Evolutionary conservation across 2,329 filamentous ascomycete species (phyloP).

Genomic region (Bipolaris oryzae): DNA sequence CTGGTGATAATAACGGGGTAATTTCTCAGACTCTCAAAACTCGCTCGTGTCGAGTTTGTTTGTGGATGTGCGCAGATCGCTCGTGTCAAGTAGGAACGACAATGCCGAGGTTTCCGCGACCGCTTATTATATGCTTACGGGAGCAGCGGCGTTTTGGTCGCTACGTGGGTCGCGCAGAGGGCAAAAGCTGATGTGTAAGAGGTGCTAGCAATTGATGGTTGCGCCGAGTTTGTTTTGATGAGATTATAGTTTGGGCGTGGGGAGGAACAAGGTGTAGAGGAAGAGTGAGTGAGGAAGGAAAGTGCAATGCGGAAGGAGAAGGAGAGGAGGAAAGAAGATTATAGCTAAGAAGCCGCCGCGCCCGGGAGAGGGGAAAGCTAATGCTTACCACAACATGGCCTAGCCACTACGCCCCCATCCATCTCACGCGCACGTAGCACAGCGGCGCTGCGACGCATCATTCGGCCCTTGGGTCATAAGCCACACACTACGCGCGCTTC

Average conservation of each 20-base stretch:
- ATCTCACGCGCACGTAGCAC: conserved; percentile 9
- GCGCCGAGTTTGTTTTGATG: background rate
- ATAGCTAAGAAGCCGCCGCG: background rate
- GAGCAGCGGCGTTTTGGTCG: background rate
- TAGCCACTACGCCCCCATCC: background rate
- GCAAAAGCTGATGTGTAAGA: background rate
- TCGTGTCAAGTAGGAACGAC: background rate
- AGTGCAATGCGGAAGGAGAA: background rate
- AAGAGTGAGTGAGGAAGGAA: background rate
- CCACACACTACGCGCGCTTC: conserved; percentile 5
- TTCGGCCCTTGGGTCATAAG: conserved; percentile 10
- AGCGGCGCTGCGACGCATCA: conserved; percentile 2
- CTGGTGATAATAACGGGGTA: too few species aligned
- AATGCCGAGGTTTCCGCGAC: background rate
- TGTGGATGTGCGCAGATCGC: background rate
- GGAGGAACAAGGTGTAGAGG: background rate
- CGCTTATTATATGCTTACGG: background rate
- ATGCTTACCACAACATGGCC: background rate
- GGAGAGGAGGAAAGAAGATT: background rate
- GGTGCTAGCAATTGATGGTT: background rate
- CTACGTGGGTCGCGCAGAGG: background rate
- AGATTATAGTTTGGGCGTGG: background rate
- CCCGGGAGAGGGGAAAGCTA: background rate
- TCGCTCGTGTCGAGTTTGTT: background rate
- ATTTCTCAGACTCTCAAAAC: background rate